Conservation (phyloP, 371 early-diverging fungal species). For the Mortierella sp. region DNA sequence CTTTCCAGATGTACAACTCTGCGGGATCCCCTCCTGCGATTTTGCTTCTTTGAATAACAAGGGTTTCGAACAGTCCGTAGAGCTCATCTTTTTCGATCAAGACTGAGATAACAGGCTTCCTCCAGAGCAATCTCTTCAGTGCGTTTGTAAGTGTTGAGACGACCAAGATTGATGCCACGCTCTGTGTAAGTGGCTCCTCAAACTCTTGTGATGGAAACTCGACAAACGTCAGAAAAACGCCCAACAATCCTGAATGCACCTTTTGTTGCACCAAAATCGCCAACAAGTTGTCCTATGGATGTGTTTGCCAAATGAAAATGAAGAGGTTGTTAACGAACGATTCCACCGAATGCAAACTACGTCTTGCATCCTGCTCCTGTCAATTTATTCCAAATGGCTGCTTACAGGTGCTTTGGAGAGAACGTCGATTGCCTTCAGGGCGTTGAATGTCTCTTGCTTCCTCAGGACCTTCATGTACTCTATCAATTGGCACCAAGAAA, state of each 20-base stretch:
- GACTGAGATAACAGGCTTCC: constrained; percentile 48
- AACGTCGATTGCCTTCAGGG: constrained; percentile 51
- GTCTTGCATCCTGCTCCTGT: background rate
- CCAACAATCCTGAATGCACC: constrained; percentile 40
- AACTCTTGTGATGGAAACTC: constrained; percentile 53
- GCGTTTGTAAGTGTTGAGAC: constrained; percentile 51
- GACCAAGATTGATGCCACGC: constrained; percentile 53
- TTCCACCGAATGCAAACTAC: background rate
- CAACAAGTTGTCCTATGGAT: constrained; percentile 38
- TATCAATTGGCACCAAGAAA: background rate
- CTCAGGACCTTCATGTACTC: constrained; percentile 47
- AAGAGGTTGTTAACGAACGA: background rate
- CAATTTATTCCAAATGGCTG: background rate
- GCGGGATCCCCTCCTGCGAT: constrained; percentile 47
- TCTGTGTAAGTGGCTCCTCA: constrained; percentile 33
- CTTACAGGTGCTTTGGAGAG: constrained; percentile 53
- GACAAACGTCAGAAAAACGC: constrained; percentile 47
- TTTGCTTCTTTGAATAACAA: constrained; percentile 41
- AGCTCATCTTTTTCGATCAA: constrained; percentile 51
- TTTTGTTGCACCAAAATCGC: constrained; percentile 37
- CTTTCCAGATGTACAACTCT: constrained; percentile 58
- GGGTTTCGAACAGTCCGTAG: constrained; percentile 45
- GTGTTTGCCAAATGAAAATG: background rate
- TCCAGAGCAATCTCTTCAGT: constrained; percentile 51
- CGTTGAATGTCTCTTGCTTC: constrained; percentile 46